Evolutionary conservation across 441 rosid species (phyloP).

Genomic region (Sinapis alba): DNA sequence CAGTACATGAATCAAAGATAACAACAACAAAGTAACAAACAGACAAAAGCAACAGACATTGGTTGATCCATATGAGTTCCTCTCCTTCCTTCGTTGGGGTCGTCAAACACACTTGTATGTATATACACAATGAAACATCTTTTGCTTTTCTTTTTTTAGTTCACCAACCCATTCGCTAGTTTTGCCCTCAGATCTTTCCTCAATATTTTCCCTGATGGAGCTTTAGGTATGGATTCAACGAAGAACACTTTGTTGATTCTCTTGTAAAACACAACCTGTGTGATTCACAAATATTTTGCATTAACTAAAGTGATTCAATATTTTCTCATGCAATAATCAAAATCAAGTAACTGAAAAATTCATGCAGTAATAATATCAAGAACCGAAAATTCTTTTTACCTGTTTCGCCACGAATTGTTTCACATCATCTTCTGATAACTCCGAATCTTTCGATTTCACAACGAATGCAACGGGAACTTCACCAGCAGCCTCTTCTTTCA

Average conservation of each 20-base stretch:
- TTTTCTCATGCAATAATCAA: not conserved
- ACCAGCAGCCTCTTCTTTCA: conserved; percentile 59
- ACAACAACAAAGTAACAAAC: not conserved
- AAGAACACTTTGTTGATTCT: conserved; percentile 52
- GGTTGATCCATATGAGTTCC: conserved; percentile 7
- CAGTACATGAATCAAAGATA: conserved; percentile 24
- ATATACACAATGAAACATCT: conserved; percentile 29
- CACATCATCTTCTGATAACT: conserved; percentile 51
- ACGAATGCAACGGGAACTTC: conserved; percentile 62
- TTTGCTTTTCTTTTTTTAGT: not conserved
- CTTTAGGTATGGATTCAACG: conserved; percentile 49
- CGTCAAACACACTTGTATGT: conserved; percentile 30
- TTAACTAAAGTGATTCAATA: not conserved
- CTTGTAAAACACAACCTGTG: conserved; percentile 64
- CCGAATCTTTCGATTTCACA: conserved; percentile 45
- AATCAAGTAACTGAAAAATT: not conserved
- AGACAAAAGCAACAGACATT: conserved; percentile 10
- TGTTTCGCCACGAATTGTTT: conserved; percentile 55
- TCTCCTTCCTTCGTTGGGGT: conserved; percentile 1
- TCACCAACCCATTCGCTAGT: conserved; percentile 37
- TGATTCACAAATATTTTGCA: not conserved
- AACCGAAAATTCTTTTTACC: conserved; percentile 27
- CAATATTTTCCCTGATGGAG: conserved; percentile 62
- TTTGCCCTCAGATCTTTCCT: conserved; percentile 58
- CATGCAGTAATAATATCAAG: not conserved